These are phyloP conservation scores for Collybiopsis confluens DNA, from an alignment of 768 basidiomycete genomes.

Conservation along the genomic window DNA sequence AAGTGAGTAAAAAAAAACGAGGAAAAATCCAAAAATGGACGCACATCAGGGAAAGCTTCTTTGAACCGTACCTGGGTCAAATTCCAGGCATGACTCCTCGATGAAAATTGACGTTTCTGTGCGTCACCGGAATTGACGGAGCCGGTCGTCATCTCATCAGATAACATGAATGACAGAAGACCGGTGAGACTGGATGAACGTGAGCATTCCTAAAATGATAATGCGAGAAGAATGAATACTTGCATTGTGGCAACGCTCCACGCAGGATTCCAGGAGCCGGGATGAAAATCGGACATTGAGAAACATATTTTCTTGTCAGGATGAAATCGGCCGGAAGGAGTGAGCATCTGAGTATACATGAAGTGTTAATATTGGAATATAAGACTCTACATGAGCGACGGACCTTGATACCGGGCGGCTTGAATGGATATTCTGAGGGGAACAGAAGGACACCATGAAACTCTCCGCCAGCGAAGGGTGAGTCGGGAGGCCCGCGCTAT, in stretches of 20 bases:
- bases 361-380: constrained; percentile 3
- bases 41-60: constrained; percentile 86
- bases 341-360: constrained; percentile 67
- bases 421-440: constrained; percentile 93
- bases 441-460: constrained; percentile 92
- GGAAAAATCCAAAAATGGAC: constrained; percentile 22
- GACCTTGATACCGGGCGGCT: constrained; percentile 96
- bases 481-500: constrained; percentile 91
- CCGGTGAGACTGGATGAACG: constrained; percentile 71
- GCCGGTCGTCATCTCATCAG: constrained; percentile 96
- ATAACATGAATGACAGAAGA: constrained; percentile 89
- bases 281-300: constrained; percentile 96
- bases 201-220: constrained; percentile 10
- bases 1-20: not conserved
- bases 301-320: constrained; percentile 96
- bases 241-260: constrained; percentile 96
- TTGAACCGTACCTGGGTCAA: constrained; percentile 71
- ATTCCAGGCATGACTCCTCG: constrained; percentile 84
- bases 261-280: constrained; percentile 93
- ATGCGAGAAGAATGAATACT: constrained; percentile 26
- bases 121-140: constrained; percentile 75
- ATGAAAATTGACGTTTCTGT: constrained; percentile 76
- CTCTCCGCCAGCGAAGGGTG: constrained; percentile 87
- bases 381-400: constrained; percentile 4
- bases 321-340: constrained; percentile 86